Evolutionary conservation across 768 basidiomycete genomes (phyloP).

Genomic region (Suillus lakei): DNA sequence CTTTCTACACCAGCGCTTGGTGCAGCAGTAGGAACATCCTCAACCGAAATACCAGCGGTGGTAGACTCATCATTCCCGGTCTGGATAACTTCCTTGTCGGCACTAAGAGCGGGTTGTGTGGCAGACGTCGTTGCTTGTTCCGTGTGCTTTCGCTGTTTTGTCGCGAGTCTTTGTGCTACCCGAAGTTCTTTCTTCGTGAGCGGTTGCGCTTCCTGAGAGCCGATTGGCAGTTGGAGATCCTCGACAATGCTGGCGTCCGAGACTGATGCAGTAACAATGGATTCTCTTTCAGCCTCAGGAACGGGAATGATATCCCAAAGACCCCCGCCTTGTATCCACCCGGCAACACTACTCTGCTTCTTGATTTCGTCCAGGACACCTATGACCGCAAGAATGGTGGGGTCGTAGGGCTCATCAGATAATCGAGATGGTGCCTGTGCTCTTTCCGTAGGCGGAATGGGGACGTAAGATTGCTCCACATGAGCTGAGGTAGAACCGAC

Average conservation of each 20-base stretch:
- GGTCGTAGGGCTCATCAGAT: constrained; percentile 43
- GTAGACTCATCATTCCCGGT: constrained; percentile 23
- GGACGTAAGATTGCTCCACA: constrained; percentile 1
- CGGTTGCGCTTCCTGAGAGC: background rate
- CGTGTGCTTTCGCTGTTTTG: background rate
- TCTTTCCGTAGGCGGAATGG: background rate
- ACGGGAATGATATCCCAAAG: constrained; percentile 31
- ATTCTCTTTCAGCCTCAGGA: constrained; percentile 8
- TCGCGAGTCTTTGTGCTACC: background rate
- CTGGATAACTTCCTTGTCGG: constrained; percentile 2
- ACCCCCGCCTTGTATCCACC: constrained; percentile 67
- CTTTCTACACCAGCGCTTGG: constrained; percentile 13
- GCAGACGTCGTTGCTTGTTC: background rate
- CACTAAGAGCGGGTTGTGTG: background rate
- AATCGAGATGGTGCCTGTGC: background rate
- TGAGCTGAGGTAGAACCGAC: background rate
- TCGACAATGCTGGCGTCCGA: background rate
- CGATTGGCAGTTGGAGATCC: background rate
- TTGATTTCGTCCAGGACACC: constrained; percentile 68
- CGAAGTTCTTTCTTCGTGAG: background rate
- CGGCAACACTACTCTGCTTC: constrained; percentile 64
- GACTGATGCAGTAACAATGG: background rate
- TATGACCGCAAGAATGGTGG: constrained; percentile 62
- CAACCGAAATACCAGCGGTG: constrained; percentile 6
- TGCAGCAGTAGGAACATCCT: background rate